A percentile compares a stretch with the other conserved stretches of the same genome.
phyloP scores from a whole-genome alignment of 495 filamentous ascomycete species.

The Podospora tetraspora region DNA sequence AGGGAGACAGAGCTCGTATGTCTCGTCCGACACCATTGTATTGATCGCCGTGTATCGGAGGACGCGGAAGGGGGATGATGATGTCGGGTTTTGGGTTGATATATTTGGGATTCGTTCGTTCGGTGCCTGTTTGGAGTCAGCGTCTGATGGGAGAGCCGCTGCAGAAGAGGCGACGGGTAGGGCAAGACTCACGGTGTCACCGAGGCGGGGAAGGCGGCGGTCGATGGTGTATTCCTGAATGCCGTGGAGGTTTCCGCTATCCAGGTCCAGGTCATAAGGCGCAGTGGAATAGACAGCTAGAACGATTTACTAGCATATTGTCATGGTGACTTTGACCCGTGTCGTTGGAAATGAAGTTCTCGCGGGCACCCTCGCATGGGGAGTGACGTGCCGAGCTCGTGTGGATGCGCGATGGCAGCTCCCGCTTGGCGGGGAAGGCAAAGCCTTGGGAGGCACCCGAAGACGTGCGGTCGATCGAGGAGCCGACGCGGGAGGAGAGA shows the following conservation, averaged over 20 bases:
- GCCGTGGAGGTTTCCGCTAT: background rate
- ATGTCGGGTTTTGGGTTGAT: background rate
- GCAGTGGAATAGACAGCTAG: slow-evolving; percentile 10
- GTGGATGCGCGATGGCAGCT: background rate
- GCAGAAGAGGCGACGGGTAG: slow-evolving; percentile 1
- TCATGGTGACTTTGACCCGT: slow-evolving; percentile 18
- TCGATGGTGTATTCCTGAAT: slow-evolving; percentile 4
- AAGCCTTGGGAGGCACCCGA: background rate
- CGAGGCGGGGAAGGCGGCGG: slow-evolving; percentile 5
- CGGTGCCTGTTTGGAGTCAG: slow-evolving; percentile 1
- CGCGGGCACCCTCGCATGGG: background rate
- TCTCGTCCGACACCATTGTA: slow-evolving; percentile 82
- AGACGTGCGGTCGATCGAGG: background rate
- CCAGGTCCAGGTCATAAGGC: slow-evolving; percentile 14
- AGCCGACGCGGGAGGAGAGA: background rate
- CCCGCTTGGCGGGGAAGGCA: background rate
- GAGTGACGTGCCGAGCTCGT: slow-evolving; percentile 6
- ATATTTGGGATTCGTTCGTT: background rate
- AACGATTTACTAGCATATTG: slow-evolving; percentile 31
- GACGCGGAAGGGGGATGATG: background rate
- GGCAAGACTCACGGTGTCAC: background rate
- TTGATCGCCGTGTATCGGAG: slow-evolving; percentile 14
- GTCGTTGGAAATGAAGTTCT: slow-evolving; percentile 11
- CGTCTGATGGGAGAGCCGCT: background rate
- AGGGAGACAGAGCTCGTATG: slow-evolving; percentile 85